phyloP scores from a whole-genome alignment of 2,329 filamentous ascomycete species.

The Fusarium domesticum region DNA sequence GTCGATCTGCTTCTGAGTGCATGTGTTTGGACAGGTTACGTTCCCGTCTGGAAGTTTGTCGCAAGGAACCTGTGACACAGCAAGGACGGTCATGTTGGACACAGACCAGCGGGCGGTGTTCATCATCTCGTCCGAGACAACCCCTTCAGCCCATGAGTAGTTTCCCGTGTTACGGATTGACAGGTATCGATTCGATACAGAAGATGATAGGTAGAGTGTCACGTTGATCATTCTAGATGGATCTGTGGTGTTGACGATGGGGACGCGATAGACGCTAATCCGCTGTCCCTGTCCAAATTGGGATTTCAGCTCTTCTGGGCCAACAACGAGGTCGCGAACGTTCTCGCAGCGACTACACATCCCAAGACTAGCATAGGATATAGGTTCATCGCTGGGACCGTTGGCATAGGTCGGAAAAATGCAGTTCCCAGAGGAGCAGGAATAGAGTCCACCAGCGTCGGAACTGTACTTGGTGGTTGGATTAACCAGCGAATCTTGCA shows the following conservation, averaged over 20 bases:
- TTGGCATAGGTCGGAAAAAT: background rate
- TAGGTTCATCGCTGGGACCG: background rate
- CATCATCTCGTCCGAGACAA: background rate
- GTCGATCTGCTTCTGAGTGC: background rate
- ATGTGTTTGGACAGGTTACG: background rate
- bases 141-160: background rate
- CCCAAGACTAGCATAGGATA: slow-evolving; percentile 1
- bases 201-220: background rate
- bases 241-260: background rate
- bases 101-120: background rate
- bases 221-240: background rate
- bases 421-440: slow-evolving; percentile 1
- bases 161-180: background rate
- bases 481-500: slow-evolving; percentile 3
- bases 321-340: background rate
- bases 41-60: background rate
- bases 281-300: background rate
- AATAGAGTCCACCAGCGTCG: background rate
- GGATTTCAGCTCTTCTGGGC: background rate
- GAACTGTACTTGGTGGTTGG: slow-evolving; percentile 1
- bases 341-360: slow-evolving; percentile 3
- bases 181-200: background rate
- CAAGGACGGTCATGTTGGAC: background rate
- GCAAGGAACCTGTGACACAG: background rate
- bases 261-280: background rate